Percentiles rank a stretch among this genome's conserved stretches.
phyloP scores from a whole-genome alignment of 2,329 filamentous ascomycete genomes.

The Tolypocladium ovalisporum region DNA sequence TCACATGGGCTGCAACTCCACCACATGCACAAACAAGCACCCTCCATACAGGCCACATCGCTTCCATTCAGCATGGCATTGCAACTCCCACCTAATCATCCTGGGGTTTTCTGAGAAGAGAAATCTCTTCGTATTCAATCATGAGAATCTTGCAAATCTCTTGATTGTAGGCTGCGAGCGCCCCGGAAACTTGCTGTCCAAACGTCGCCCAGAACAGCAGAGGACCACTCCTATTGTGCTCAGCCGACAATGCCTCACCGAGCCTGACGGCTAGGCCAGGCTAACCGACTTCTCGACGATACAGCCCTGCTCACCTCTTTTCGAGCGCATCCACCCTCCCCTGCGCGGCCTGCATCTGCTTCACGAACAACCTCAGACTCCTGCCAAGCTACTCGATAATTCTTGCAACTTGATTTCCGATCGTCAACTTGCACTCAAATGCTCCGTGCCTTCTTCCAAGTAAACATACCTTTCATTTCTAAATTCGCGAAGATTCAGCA shows the following conservation, averaged over 20 bases:
- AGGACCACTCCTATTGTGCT: not conserved
- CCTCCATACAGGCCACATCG: not conserved
- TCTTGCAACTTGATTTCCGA: not conserved
- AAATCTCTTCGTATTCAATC: not conserved
- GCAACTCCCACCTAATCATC: not conserved
- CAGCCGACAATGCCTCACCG: not conserved
- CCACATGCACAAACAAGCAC: not conserved
- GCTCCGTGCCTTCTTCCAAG: not conserved
- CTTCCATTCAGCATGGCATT: not conserved
- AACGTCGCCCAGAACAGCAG: not conserved
- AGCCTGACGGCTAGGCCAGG: no score
- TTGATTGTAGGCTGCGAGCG: not conserved
- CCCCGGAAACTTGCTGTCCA: not conserved
- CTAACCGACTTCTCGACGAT: no score
- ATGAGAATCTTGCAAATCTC: not conserved
- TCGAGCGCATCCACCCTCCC: not conserved
- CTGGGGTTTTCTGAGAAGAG: no score
- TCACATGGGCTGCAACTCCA: not conserved
- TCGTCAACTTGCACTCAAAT: not conserved
- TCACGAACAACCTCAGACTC: not conserved
- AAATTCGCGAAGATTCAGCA: not conserved
- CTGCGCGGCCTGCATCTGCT: not conserved
- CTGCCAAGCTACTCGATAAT: not conserved
- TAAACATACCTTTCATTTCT: not conserved
- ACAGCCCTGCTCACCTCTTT: not conserved